A percentile compares a stretch with the other conserved stretches of the same genome.
Evolutionary conservation across 2,329 filamentous ascomycete genomes (phyloP).

Genomic region (Ophiobolus disseminans): DNA sequence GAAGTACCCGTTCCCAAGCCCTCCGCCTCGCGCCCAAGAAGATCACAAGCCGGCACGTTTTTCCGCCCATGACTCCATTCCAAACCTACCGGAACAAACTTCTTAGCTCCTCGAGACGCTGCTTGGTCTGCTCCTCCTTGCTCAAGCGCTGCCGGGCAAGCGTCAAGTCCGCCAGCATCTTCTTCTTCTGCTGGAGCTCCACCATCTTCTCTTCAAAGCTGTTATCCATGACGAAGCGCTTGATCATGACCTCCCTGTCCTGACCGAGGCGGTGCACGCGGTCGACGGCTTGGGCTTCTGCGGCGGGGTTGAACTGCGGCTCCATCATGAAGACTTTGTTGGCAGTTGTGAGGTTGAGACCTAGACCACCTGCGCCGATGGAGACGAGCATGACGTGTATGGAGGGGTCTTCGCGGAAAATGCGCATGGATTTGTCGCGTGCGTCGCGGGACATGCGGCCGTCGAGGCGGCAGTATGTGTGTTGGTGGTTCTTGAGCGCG

Average conservation of each 20-base stretch:
- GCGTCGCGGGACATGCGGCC: slow-evolving; percentile 82
- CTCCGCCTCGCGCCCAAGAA: not conserved
- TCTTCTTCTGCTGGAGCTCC: slow-evolving; percentile 89
- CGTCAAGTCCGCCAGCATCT: slow-evolving; percentile 84
- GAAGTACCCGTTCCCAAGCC: slow-evolving; percentile 8
- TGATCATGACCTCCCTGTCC: slow-evolving; percentile 83
- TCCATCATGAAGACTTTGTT: slow-evolving; percentile 97
- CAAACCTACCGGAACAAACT: slow-evolving; percentile 58
- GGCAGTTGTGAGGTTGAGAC: slow-evolving; percentile 86
- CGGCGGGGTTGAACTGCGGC: slow-evolving; percentile 94
- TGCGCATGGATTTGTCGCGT: slow-evolving; percentile 76
- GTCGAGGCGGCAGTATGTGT: slow-evolving; percentile 81
- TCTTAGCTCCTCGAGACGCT: slow-evolving; percentile 67
- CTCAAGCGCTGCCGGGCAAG: slow-evolving; percentile 58
- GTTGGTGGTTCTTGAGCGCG: slow-evolving; percentile 72
- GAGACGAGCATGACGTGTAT: slow-evolving; percentile 88
- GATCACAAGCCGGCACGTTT: slow-evolving; percentile 5
- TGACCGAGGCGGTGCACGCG: slow-evolving; percentile 74
- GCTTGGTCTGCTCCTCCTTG: slow-evolving; percentile 68
- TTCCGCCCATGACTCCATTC: not conserved
- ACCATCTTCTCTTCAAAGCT: slow-evolving; percentile 97
- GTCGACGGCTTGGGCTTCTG: slow-evolving; percentile 92
- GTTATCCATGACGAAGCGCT: slow-evolving; percentile 85
- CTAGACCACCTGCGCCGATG: slow-evolving; percentile 89
- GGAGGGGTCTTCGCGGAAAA: slow-evolving; percentile 74